Evolutionary conservation across 257 asterid genomes (phyloP).

Genomic region (Forsythia viridissima): DNA sequence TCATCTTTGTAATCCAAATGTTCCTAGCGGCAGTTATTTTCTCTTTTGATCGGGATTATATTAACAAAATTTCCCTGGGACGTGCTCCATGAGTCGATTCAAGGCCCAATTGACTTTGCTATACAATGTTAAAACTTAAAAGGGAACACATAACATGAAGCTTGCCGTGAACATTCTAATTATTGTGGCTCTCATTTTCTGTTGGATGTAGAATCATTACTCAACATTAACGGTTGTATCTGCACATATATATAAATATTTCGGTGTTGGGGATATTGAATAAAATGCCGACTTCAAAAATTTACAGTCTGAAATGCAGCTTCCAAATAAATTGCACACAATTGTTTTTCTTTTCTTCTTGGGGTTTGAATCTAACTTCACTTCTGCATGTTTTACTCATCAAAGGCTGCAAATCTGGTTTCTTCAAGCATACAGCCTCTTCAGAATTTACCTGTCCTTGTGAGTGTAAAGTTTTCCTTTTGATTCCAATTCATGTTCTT

Average conservation of each 20-base stretch:
- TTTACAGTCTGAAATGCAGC: neutral
- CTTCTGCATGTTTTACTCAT: neutral
- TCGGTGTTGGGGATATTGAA: neutral
- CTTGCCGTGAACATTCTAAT: neutral
- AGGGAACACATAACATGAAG: neutral
- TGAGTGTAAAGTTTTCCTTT: conserved; percentile 37
- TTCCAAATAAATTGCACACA: neutral
- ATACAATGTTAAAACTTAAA: too few relatives aligned
- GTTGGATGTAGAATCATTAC: too few relatives aligned
- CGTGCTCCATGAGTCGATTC: neutral
- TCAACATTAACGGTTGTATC: too few relatives aligned
- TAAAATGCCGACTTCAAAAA: neutral
- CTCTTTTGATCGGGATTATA: neutral
- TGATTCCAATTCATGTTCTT: conserved; percentile 20
- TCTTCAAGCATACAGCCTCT: neutral
- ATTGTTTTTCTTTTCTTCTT: neutral
- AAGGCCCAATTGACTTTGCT: neutral
- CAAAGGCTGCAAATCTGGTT: neutral
- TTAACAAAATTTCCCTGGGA: neutral
- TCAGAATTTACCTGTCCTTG: conserved; percentile 34
- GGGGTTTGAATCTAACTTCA: neutral
- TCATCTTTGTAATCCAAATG: neutral
- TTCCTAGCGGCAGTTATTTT: neutral
- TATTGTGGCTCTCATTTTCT: too few relatives aligned
- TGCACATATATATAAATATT: too few relatives aligned